These are phyloP conservation scores for Diaporthe ilicicola DNA, from an alignment of 2,329 filamentous ascomycete species.

Conservation along the genomic window DNA sequence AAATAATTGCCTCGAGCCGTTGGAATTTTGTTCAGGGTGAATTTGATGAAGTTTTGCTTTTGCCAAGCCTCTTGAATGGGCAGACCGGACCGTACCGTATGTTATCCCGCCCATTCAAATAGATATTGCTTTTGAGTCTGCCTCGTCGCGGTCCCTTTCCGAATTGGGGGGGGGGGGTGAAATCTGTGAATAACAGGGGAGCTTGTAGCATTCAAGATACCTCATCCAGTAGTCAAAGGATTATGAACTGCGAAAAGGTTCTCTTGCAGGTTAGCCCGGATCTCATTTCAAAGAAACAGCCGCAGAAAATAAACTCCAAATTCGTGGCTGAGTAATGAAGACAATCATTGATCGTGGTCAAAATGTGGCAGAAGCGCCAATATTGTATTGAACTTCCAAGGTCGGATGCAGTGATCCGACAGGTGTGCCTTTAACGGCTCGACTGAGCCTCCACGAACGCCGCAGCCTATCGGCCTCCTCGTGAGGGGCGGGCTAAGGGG, in stretches of 20 bases:
- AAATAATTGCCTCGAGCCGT: not conserved
- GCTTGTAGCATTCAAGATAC: not conserved
- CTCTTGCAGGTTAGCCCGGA: not conserved
- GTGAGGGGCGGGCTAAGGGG: not conserved
- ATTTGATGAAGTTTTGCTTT: not conserved
- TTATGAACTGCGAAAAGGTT: not conserved
- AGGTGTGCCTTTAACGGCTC: not conserved
- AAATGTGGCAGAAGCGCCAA: not conserved
- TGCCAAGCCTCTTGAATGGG: not conserved
- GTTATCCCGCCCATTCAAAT: not conserved
- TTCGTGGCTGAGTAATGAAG: not conserved
- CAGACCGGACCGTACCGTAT: not conserved
- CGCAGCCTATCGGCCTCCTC: not conserved
- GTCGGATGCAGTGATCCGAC: not conserved
- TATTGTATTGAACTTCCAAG: not conserved
- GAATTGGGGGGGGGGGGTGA: not conserved
- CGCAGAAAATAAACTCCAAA: too few relatives aligned
- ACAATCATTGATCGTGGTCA: not conserved
- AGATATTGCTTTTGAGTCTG: not conserved
- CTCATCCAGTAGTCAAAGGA: not conserved
- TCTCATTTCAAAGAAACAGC: not conserved
- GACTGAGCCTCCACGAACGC: slow-evolving; percentile 15
- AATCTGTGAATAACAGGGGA: not conserved
- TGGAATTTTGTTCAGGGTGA: too few relatives aligned
- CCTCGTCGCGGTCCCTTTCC: not conserved